Evolutionary conservation across 345 rosid species (phyloP).

Genomic region (Acer negundo): DNA sequence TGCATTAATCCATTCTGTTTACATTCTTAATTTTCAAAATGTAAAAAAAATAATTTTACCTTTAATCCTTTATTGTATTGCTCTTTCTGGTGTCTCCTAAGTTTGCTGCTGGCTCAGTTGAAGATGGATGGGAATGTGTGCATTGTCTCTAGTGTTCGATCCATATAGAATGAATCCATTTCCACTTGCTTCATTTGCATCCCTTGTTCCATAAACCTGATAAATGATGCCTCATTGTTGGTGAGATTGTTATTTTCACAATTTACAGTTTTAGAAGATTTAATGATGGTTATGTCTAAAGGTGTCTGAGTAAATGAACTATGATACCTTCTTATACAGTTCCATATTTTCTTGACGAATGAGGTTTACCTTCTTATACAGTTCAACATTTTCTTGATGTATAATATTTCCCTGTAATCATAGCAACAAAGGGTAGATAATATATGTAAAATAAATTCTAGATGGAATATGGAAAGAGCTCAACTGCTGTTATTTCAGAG

Average conservation of each 20-base stretch:
- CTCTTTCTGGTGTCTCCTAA: conserved; percentile 34
- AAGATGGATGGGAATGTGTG: conserved; percentile 43
- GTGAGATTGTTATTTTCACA: conserved; percentile 1
- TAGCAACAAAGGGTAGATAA: not conserved
- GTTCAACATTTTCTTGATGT: conserved; percentile 45
- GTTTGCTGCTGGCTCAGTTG: conserved; percentile 50
- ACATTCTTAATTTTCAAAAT: not conserved
- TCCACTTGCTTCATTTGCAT: conserved; percentile 28
- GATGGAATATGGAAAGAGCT: not conserved
- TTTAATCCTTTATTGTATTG: conserved; percentile 30
- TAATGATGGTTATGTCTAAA: not conserved
- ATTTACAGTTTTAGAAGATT: not conserved
- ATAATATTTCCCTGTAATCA: conserved; percentile 33
- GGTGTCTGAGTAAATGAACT: not conserved
- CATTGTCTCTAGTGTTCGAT: conserved; percentile 27
- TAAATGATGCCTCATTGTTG: conserved; percentile 15
- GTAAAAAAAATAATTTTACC: conserved; percentile 8
- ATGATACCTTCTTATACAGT: conserved; percentile 38
- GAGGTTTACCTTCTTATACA: conserved; percentile 41
- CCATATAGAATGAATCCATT: conserved; percentile 32
- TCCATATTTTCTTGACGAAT: conserved; percentile 42
- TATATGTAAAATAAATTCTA: not conserved
- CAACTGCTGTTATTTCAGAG: not conserved
- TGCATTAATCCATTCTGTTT: not conserved
- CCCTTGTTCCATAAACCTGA: conserved; percentile 50